Conservation (phyloP, 2,329 filamentous ascomycete genomes). For the Aspergillus thermomutatus region DNA sequence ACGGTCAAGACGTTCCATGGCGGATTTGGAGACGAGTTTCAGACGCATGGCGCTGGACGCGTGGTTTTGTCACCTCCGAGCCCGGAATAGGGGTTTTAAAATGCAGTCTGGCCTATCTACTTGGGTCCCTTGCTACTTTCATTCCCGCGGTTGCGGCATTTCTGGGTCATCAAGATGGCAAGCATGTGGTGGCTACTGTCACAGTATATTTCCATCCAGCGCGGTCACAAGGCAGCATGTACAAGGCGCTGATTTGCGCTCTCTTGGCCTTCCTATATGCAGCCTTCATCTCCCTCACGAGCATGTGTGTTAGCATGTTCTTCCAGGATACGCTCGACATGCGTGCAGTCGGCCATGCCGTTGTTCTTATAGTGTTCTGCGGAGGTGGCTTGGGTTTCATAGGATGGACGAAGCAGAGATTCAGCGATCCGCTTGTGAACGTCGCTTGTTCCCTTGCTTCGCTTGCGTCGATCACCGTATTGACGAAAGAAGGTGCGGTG, state of each 20-base stretch:
- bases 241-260: constrained; percentile 76
- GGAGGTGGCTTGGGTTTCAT: constrained; percentile 83
- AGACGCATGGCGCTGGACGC: constrained; percentile 41
- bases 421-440: constrained; percentile 76
- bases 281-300: constrained; percentile 70
- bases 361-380: constrained; percentile 79
- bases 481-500: constrained; percentile 88
- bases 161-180: constrained; percentile 81
- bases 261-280: constrained; percentile 76
- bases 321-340: constrained; percentile 66
- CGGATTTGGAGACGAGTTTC: constrained; percentile 27
- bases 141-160: constrained; percentile 68
- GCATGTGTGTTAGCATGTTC: constrained; percentile 83
- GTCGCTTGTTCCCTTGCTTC: constrained; percentile 82
- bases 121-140: constrained; percentile 85
- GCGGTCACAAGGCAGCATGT: constrained; percentile 81
- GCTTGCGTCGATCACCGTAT: constrained; percentile 80
- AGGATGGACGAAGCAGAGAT: constrained; percentile 79
- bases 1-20: constrained; percentile 11
- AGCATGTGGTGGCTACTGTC: constrained; percentile 89
- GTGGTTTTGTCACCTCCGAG: constrained; percentile 65
- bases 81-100: constrained; percentile 80
- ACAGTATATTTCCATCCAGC: constrained; percentile 95
- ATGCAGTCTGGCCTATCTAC: constrained; percentile 82
- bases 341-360: constrained; percentile 68